phyloP scores from a whole-genome alignment of 441 rosid genomes.

The Francoa sonchifolia region DNA sequence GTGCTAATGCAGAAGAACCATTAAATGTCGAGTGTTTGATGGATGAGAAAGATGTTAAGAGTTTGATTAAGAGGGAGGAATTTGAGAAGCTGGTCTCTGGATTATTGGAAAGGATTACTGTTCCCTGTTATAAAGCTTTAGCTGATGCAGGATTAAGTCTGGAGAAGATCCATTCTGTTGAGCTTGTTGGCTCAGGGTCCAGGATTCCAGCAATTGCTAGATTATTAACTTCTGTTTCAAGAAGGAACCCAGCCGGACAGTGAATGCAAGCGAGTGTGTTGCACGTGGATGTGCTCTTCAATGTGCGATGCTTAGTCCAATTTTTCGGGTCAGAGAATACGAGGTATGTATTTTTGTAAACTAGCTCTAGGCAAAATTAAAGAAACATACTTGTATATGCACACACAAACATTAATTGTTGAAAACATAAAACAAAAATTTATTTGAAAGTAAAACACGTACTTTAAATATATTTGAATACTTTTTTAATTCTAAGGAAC shows the following conservation, averaged over 20 bases:
- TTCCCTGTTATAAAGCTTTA: constrained; percentile 54
- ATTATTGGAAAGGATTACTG: constrained; percentile 40
- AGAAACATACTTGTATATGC: no score
- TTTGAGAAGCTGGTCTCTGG: constrained; percentile 49
- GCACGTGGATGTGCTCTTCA: constrained; percentile 75
- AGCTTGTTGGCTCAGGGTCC: constrained; percentile 71
- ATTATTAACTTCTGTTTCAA: constrained; percentile 30
- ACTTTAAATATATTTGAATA: no score
- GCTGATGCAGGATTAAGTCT: constrained; percentile 33
- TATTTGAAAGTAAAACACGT: no score
- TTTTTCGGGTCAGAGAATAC: constrained; percentile 57
- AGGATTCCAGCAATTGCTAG: constrained; percentile 52
- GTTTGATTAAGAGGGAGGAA: constrained; percentile 82
- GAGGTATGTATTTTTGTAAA: constrained; percentile 31
- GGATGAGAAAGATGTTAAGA: constrained; percentile 93
- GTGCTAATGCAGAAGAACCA: constrained; percentile 89
- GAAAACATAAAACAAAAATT: no score
- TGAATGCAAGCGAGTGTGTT: constrained; percentile 63
- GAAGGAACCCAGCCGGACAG: constrained; percentile 47
- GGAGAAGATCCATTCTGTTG: constrained; percentile 45
- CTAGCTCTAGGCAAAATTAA: not conserved
- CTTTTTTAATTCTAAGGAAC: no score
- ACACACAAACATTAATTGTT: no score
- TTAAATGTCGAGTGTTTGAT: constrained; percentile 80
- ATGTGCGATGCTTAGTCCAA: constrained; percentile 66